phyloP scores from a whole-genome alignment of 345 rosid genomes.

The Isatis tinctoria region DNA sequence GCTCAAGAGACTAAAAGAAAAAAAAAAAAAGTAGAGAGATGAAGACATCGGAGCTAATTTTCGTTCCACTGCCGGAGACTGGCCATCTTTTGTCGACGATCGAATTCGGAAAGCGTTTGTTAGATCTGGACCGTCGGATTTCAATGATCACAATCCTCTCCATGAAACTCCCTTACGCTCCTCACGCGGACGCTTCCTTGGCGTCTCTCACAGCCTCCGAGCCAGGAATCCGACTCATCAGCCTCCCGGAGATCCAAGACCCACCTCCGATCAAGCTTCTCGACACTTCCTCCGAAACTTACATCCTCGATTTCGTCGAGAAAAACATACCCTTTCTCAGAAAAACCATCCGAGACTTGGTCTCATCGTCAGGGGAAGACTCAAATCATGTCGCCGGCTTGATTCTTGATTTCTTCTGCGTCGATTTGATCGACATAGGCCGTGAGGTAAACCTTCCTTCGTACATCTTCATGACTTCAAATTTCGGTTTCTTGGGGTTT shows the following conservation, averaged over 20 bases:
- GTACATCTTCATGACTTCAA: conserved; percentile 47
- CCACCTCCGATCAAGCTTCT: conserved; percentile 30
- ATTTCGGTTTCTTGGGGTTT: conserved; percentile 40
- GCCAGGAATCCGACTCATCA: conserved; percentile 23
- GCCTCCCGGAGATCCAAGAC: conserved; percentile 27
- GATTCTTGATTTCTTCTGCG: conserved; percentile 51
- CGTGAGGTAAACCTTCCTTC: conserved; percentile 46
- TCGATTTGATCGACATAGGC: conserved; percentile 42
- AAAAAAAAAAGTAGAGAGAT: background rate
- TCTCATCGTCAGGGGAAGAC: conserved; percentile 1
- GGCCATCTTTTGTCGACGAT: conserved; percentile 50
- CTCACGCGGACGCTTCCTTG: conserved; percentile 30
- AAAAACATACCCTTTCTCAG: conserved; percentile 3
- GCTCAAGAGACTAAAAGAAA: background rate
- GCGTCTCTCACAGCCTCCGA: conserved; percentile 17
- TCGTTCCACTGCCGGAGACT: conserved; percentile 31
- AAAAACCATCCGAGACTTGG: conserved; percentile 11
- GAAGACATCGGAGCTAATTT: conserved; percentile 25
- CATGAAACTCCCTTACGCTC: conserved; percentile 33
- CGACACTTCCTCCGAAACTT: conserved; percentile 33
- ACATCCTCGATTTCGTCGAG: conserved; percentile 24
- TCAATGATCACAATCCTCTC: conserved; percentile 28
- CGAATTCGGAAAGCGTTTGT: conserved; percentile 45
- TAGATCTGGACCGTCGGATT: conserved; percentile 27
- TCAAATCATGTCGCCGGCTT: conserved; percentile 35